A percentile compares a stretch with the other conserved stretches of the same genome.
Conservation (phyloP, 1,284 basidiomycete species). For the Malassezia nana region DNA sequence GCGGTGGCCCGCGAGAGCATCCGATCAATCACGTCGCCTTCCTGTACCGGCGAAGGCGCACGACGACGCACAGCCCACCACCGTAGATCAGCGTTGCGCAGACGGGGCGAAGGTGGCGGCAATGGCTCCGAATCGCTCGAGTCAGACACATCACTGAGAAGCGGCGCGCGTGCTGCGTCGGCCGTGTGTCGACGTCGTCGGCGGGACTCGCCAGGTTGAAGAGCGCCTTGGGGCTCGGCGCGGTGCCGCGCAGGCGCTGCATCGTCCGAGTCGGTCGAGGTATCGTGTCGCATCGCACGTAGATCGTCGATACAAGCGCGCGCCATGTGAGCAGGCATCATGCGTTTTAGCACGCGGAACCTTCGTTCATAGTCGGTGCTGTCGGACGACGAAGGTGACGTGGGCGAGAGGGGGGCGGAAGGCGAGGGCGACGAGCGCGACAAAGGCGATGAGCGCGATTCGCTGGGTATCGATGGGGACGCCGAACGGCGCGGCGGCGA, state of each 20-base stretch:
- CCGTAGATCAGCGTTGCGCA: conserved; percentile 17
- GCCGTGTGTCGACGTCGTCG: conserved; percentile 21
- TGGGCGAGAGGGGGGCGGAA: not conserved
- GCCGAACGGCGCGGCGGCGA: not conserved
- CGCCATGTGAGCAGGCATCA: conserved; percentile 44
- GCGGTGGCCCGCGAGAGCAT: conserved; percentile 32
- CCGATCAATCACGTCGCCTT: conserved; percentile 32
- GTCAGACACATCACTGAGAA: conserved; percentile 23
- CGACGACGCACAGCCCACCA: not conserved
- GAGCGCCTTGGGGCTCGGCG: not conserved
- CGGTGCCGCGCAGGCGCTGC: conserved; percentile 6
- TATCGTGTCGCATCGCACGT: conserved; percentile 32
- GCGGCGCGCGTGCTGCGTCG: conserved; percentile 18
- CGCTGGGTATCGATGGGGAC: not conserved
- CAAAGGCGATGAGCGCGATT: not conserved
- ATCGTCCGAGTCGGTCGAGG: conserved; percentile 30
- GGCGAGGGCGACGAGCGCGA: not conserved
- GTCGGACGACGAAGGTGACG: conserved; percentile 13
- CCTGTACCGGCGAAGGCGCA: not conserved
- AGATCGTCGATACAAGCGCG: conserved; percentile 41
- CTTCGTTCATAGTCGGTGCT: conserved; percentile 40
- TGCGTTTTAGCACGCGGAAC: conserved; percentile 38
- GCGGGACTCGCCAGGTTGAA: conserved; percentile 29
- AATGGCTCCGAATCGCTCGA: conserved; percentile 3
- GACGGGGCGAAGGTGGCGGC: not conserved